Percentiles rank a stretch among this genome's conserved stretches.
phyloP scores from a whole-genome alignment of 2,329 filamentous ascomycete species.

The Fusarium keratoplasticum region DNA sequence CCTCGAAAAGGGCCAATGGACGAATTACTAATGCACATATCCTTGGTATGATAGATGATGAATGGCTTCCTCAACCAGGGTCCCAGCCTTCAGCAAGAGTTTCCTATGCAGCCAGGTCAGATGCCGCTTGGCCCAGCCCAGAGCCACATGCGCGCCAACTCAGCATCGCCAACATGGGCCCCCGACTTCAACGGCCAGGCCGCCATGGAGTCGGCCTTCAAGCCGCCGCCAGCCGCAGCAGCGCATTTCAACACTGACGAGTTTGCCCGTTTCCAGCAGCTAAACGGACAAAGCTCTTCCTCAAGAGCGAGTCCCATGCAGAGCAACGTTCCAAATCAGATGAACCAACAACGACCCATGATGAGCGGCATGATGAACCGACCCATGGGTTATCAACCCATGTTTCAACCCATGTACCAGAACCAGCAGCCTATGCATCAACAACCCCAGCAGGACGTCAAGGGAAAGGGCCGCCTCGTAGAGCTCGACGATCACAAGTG shows the following conservation, averaged over 20 bases:
- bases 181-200: constrained; percentile 68
- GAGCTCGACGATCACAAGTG: constrained; percentile 94
- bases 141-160: constrained; percentile 64
- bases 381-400: constrained; percentile 65
- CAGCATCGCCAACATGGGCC: constrained; percentile 66
- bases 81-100: constrained; percentile 67
- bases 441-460: constrained; percentile 64
- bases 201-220: constrained; percentile 78
- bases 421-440: constrained; percentile 56
- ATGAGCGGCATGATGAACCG: constrained; percentile 66
- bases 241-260: constrained; percentile 83
- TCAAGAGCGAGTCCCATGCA: constrained; percentile 71
- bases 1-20: constrained; percentile 11
- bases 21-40: constrained; percentile 45
- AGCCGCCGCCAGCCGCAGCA: constrained; percentile 64
- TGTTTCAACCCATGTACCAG: constrained; percentile 65
- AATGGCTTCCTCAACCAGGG: constrained; percentile 90
- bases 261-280: constrained; percentile 87
- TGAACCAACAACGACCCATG: constrained; percentile 71
- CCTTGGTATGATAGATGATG: constrained; percentile 75
- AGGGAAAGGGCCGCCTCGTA: constrained; percentile 92
- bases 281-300: constrained; percentile 66
- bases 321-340: constrained; percentile 59
- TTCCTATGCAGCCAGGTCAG: constrained; percentile 62
- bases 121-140: constrained; percentile 63